Evolutionary conservation across 129 eudicot species (phyloP), one percentile per base, ranked within the genome.

Genomic region (Ambrosia artemisiifolia): DNA sequence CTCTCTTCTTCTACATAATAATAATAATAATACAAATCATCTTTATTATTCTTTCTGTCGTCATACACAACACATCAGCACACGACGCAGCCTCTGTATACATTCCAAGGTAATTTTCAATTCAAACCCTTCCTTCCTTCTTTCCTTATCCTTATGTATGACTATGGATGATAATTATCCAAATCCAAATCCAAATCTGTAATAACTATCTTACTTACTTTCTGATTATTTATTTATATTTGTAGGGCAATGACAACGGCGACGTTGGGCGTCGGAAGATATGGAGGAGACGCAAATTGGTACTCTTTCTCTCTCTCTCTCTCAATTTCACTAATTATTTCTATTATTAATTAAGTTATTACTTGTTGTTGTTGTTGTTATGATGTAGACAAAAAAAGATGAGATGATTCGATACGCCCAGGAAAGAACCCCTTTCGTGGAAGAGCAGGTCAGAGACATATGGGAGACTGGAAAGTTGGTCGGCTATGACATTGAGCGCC

Each of bases 271-370:
- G 82, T 11, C 87, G 93, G 72, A 84, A 69, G 73, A 85, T 91
- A 50, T 91, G 97, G 97, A 87, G 97, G 82, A 79, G 97, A 53
- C 82, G 96, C 72, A 82, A 91, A 82, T 74, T 88, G 96, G 97
- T 88, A 84, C 59, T 3, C 63, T 18, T 2, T n/a, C n/a, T n/a
- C n/a, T n/a, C n/a, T n/a, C n/a, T 48, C 40, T 19, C 69, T 67
- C 13, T 67, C 36, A 14, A 48, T 35, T 74, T 3, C 48, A 14
- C 11, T 6, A 11, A 1, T 55, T 75, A 2, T 10, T 6, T 6
- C 44, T 40, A 7, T 18, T 6, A 65, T 14, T 13, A 33, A 55
- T 2, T 17, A 6, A 47, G 18, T 11, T n/a, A 3, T n/a, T 20
- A 14, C 16, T 17, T 17, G 32, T 17, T 63, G n/a, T n/a, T n/a